Percentiles rank a stretch among this genome's conserved stretches.
Evolutionary conservation across 2,329 filamentous ascomycete genomes (phyloP).

Genomic region (Fusarium temperatum): DNA sequence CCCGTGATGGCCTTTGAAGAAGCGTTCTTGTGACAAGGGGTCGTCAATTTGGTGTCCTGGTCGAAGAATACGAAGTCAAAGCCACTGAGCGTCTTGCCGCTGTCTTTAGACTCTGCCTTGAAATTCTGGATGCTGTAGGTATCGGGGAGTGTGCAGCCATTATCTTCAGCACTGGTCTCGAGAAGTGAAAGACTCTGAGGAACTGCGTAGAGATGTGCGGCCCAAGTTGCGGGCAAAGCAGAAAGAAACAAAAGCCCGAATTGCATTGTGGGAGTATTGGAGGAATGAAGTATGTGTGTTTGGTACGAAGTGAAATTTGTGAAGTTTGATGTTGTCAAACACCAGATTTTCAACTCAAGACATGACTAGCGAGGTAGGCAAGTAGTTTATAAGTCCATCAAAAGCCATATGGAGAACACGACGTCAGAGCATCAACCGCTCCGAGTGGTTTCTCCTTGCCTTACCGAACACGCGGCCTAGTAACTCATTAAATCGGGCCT

Average conservation of each 20-base stretch:
- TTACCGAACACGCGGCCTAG: slow-evolving; percentile 30
- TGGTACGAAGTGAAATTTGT: neutral
- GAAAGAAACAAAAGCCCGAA: slow-evolving; percentile 32
- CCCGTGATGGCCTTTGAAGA: slow-evolving; percentile 47
- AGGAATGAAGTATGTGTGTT: neutral
- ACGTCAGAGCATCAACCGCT: slow-evolving; percentile 23
- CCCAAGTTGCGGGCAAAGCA: slow-evolving; percentile 34
- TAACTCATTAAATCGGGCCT: slow-evolving; percentile 29
- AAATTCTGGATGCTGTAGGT: slow-evolving; percentile 53
- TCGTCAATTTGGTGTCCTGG: slow-evolving; percentile 50
- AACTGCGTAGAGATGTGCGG: slow-evolving; percentile 41
- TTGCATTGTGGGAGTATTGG: slow-evolving; percentile 27
- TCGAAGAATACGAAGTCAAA: slow-evolving; percentile 55
- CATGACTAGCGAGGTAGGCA: neutral
- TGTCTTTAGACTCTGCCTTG: slow-evolving; percentile 46
- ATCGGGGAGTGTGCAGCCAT: slow-evolving; percentile 50
- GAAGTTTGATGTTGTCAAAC: neutral
- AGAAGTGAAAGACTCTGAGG: slow-evolving; percentile 39
- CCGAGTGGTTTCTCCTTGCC: neutral
- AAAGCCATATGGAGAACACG: slow-evolving; percentile 27
- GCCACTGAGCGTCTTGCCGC: slow-evolving; percentile 44
- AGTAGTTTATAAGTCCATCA: slow-evolving; percentile 24
- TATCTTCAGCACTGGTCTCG: slow-evolving; percentile 35
- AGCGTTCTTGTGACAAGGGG: slow-evolving; percentile 55
- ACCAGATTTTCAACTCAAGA: neutral